A percentile compares a stretch with the other conserved stretches of the same genome.
Evolutionary conservation across 768 basidiomycete genomes (phyloP).

Genomic region (Kwoniella sp.): DNA sequence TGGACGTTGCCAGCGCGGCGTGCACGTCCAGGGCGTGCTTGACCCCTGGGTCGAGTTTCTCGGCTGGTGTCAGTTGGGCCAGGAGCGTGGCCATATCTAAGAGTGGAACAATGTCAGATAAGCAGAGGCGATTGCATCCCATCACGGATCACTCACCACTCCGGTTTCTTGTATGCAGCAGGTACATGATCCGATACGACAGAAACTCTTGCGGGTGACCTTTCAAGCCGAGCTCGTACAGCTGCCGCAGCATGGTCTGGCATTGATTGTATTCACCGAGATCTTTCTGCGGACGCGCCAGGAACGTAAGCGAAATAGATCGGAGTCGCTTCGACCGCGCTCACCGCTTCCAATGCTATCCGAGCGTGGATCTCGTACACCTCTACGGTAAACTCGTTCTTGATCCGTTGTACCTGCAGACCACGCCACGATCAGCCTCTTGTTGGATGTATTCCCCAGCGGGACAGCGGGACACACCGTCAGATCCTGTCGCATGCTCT

Average conservation of each 20-base stretch:
- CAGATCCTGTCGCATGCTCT: slow-evolving; percentile 92
- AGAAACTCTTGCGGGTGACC: slow-evolving; percentile 94
- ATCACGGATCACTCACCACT: slow-evolving; percentile 80
- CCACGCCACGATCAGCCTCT: background rate
- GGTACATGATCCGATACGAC: slow-evolving; percentile 93
- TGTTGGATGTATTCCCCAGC: background rate
- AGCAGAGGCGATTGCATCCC: background rate
- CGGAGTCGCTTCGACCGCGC: slow-evolving; percentile 26
- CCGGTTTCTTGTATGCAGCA: slow-evolving; percentile 86
- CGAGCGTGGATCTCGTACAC: slow-evolving; percentile 98
- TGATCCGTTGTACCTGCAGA: slow-evolving; percentile 89
- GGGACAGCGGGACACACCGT: slow-evolving; percentile 72
- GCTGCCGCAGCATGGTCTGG: slow-evolving; percentile 77
- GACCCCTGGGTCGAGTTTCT: slow-evolving; percentile 75
- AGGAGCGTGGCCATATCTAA: slow-evolving; percentile 92
- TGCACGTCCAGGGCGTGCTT: slow-evolving; percentile 86
- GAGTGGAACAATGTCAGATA: background rate
- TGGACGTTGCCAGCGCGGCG: slow-evolving; percentile 81
- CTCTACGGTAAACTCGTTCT: slow-evolving; percentile 93
- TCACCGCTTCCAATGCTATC: slow-evolving; percentile 86
- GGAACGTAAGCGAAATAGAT: background rate
- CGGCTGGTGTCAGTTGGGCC: slow-evolving; percentile 91
- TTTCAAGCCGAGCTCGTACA: slow-evolving; percentile 89
- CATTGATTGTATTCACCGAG: slow-evolving; percentile 99
- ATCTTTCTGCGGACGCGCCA: slow-evolving; percentile 62